Base-by-base conservation (phyloP, 2,329 filamentous ascomycete species). In the Monilinia laxa region DNA sequence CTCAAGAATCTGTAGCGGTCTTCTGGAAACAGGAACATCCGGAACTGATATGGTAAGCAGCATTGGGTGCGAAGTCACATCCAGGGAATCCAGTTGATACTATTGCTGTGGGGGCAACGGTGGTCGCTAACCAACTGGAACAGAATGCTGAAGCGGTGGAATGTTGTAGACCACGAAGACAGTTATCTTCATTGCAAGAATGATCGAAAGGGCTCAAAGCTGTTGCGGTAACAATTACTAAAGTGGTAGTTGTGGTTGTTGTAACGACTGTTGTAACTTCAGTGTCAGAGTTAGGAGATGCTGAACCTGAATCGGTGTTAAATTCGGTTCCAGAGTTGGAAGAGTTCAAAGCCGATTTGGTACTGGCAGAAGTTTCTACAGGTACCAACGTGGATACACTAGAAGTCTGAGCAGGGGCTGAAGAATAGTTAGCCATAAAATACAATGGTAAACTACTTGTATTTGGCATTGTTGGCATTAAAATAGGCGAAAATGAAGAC, bases 121-220 rank as follows among this genome's bases (percentile, higher is more conserved):
- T 16, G 1, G 63, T 65, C 10, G 35, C 53, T 23, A 58, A 16
- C 63, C n/a, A 51, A 31, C 54, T 57, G 11, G 55, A 65, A 52
- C 42, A 52, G 16, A 51, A 57, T 9, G 6, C 40, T 18, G 7
- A 25, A 11, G 35, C 31, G 12, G 35, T n/a, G 16, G 6, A 42
- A 52, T 20, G 25, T 6, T 65, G 23, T 4, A 65, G 4, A 1
- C 23, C 45, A 1, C 3, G 40, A n/a, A 66, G 38, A 28, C 51
- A 55, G 49, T n/a, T 38, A n/a, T 40, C 40, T 25, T 45, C 16
- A 12, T 42, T n/a, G 25, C 62, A 49, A 20, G 5, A 11, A 11
- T 54, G 23, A 18, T 20, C 16, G 14, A 56, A 28, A 16, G 28
- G 40, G 38, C 20, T 38, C 20, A 6, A 5, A 6, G n/a, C 38